Percentiles rank a stretch among this genome's conserved stretches.
Conservation (phyloP, 192 early-diverging fungal genomes). For the Mortierella hygrophila region DNA sequence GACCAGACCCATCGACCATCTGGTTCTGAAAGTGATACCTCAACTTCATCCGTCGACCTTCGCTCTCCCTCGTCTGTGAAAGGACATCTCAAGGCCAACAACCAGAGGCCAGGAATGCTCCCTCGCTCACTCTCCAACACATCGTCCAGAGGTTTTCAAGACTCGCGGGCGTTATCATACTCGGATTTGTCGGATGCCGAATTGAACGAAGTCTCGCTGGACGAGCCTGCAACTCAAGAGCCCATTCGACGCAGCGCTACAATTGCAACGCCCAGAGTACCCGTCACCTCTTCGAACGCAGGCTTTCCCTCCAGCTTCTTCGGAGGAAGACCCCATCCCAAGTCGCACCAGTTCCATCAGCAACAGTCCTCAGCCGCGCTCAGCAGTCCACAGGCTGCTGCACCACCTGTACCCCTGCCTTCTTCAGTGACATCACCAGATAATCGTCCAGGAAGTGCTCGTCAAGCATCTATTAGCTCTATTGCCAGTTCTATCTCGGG, state of each 20-base stretch:
- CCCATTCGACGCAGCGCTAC: slow-evolving; percentile 19
- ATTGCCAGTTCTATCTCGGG: slow-evolving; percentile 47
- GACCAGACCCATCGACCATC: slow-evolving; percentile 8
- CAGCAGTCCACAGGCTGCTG: slow-evolving; percentile 3
- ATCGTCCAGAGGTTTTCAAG: slow-evolving; percentile 16
- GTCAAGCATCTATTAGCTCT: slow-evolving; percentile 43
- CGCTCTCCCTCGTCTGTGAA: slow-evolving; percentile 10
- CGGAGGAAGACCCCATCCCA: slow-evolving; percentile 44
- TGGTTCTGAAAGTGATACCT: slow-evolving; percentile 35
- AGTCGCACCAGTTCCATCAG: slow-evolving; percentile 37
- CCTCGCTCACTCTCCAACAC: slow-evolving; percentile 22
- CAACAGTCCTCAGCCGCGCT: slow-evolving; percentile 12
- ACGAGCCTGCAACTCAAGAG: slow-evolving; percentile 24
- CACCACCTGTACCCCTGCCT: background rate
- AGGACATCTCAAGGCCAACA: background rate
- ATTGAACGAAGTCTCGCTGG: slow-evolving; percentile 46
- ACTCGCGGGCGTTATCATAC: slow-evolving; percentile 26
- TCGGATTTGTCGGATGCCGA: slow-evolving; percentile 30
- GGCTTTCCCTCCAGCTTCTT: slow-evolving; percentile 56
- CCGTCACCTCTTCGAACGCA: slow-evolving; percentile 21
- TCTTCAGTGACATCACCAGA: slow-evolving; percentile 12
- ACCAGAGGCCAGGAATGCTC: slow-evolving; percentile 9
- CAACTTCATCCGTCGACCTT: slow-evolving; percentile 10
- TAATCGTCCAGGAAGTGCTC: slow-evolving; percentile 1
- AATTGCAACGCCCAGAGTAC: slow-evolving; percentile 11